Evolutionary conservation across 176 grass and related monocot genomes (phyloP), one percentile per base, ranked within the genome.

Genomic region (Lolium rigidum): DNA sequence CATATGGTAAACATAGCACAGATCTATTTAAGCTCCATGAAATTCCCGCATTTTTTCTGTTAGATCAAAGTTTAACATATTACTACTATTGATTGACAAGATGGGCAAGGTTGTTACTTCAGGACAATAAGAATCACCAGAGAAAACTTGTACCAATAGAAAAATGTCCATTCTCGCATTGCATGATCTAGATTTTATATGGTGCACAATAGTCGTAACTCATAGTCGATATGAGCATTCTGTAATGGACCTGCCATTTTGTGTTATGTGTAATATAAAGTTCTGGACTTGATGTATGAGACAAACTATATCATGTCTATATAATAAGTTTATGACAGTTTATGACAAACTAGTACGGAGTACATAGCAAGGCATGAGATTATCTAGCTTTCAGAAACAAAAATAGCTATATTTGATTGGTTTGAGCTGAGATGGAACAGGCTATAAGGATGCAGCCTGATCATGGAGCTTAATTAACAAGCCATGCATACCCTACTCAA

Each of bases 1-100:
- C 77, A 20, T 82, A 80, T 16, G 31, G 25, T 60, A 38, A 38
- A 65, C 22, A 54, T 17, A 63, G 70, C 71, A 84, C 4, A 57
- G 7, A 54, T 74, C 78, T 80, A 79, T 35, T 58, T 84, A 8
- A 72, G 28, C 6, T 66, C 17, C 47, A 80, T 5, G 2, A 38
- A 21, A 39, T 18, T 49, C 48, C 24, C 4, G 26, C 8, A 47
- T 10, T 52, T 26, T n/a, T 25, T 51, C 21, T 10, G 47, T 18
- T 31, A 17, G 3, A 79, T 62, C 20, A 21, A 79, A 79, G 18
- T 43, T 78, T n/a, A 39, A 43, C 52, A 79, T 46, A 46, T 14
- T 10, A 47, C 2, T 43, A n/a, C 13, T 63, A 48, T 41, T 1
- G 10, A 16, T 26, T 80, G 22, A 15, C 41, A 80, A 31, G 15